Evolutionary conservation across 352 stramenopile genomes (phyloP).

Genomic region (Pythium angustatum): DNA sequence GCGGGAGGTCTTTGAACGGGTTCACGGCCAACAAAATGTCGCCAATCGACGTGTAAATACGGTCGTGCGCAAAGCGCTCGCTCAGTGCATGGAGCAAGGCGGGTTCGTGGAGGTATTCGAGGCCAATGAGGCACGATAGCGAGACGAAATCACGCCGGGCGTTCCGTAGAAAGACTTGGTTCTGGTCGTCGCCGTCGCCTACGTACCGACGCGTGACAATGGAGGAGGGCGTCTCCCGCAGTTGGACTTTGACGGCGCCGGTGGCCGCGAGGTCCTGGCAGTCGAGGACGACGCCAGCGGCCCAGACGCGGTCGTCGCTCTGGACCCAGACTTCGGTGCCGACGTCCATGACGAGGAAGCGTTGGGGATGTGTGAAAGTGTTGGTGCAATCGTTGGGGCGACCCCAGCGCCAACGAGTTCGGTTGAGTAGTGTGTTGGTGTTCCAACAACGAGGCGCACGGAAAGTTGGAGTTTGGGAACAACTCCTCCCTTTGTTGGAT

Average conservation of each 20-base stretch:
- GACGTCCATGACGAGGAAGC: slow-evolving; percentile 66
- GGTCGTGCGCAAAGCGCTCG: slow-evolving; percentile 69
- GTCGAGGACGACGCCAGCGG: slow-evolving; percentile 64
- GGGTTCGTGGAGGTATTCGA: slow-evolving; percentile 85
- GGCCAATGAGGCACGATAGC: slow-evolving; percentile 68
- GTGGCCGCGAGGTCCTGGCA: slow-evolving; percentile 46
- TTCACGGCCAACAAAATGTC: slow-evolving; percentile 87
- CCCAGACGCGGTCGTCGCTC: slow-evolving; percentile 65
- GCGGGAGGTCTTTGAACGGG: slow-evolving; percentile 70
- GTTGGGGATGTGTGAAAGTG: neutral
- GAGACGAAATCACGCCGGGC: slow-evolving; percentile 46
- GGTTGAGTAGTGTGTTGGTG: too few relatives aligned
- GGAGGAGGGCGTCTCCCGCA: slow-evolving; percentile 37
- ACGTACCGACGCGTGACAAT: slow-evolving; percentile 43
- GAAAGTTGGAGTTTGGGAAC: too few relatives aligned
- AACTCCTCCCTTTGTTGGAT: too few relatives aligned
- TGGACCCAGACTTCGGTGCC: slow-evolving; percentile 84
- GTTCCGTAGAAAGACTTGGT: slow-evolving; percentile 75
- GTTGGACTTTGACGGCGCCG: slow-evolving; percentile 48
- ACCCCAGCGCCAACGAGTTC: too few relatives aligned
- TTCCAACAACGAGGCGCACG: too few relatives aligned
- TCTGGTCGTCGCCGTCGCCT: slow-evolving; percentile 36
- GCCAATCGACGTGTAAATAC: slow-evolving; percentile 89
- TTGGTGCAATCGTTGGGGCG: too few relatives aligned
- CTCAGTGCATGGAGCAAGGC: slow-evolving; percentile 78